Percentiles rank a stretch among this genome's conserved stretches.
These are phyloP conservation scores for Uromyces viciae-fabae DNA, from an alignment of 1,284 basidiomycete genomes.

Conservation along the genomic window DNA sequence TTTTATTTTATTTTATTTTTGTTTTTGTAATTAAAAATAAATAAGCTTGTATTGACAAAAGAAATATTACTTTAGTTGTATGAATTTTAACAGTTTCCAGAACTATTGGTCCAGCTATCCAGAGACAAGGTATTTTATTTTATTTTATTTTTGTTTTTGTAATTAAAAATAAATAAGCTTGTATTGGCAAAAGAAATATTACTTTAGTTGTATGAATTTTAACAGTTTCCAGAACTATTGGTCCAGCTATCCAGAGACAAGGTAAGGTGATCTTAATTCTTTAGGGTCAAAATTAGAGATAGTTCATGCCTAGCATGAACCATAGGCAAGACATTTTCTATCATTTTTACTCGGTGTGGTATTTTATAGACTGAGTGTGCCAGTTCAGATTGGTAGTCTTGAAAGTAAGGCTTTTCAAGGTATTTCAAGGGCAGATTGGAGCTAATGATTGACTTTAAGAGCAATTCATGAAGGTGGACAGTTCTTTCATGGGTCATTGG, in stretches of 20 bases:
- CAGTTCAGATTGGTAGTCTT: not conserved
- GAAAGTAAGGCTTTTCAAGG: not conserved
- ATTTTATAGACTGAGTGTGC: not conserved
- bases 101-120: not conserved
- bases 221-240: not conserved
- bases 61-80: too few relatives aligned
- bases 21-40: too few relatives aligned
- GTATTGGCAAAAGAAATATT: too few relatives aligned
- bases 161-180: too few relatives aligned
- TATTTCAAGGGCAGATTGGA: not conserved
- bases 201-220: too few relatives aligned
- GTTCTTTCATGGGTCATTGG: not conserved
- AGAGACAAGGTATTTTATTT: too few relatives aligned
- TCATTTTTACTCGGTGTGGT: not conserved
- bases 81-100: too few relatives aligned
- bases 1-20: too few relatives aligned
- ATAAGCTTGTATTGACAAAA: too few relatives aligned
- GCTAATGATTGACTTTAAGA: not conserved
- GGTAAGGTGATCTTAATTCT: not conserved
- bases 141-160: too few relatives aligned
- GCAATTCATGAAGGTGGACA: not conserved
- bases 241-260: not conserved
- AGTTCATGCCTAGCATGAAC: not conserved
- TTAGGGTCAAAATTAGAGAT: not conserved
- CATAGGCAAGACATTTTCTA: not conserved